Conservation (phyloP, 2,329 filamentous ascomycete species). For the Aspergillus udagawae region DNA sequence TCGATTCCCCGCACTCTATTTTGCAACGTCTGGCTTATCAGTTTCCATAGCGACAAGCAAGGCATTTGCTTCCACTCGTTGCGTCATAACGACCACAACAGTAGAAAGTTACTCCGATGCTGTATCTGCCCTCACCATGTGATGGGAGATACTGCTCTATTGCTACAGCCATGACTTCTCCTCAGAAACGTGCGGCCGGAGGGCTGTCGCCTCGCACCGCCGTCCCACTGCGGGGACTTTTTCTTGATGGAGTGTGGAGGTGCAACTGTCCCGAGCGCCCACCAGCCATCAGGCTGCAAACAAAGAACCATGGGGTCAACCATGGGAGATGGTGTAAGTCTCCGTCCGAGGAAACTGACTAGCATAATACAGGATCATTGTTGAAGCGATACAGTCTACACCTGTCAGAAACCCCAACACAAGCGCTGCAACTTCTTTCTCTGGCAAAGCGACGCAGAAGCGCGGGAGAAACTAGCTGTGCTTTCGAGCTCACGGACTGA, state of each 20-base stretch:
- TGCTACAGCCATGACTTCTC: constrained; percentile 20
- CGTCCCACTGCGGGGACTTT: constrained; percentile 34
- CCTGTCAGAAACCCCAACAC: constrained; percentile 49
- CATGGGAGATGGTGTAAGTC: constrained; percentile 51
- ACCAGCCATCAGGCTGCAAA: constrained; percentile 52
- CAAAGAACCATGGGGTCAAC: constrained; percentile 55
- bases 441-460: constrained; percentile 56
- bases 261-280: constrained; percentile 55
- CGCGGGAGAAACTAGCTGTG: constrained; percentile 49
- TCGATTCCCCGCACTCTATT: background rate
- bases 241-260: constrained; percentile 45
- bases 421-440: constrained; percentile 58
- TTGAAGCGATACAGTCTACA: constrained; percentile 44
- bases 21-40: background rate
- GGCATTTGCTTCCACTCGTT: background rate
- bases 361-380: background rate
- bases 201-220: constrained; percentile 17
- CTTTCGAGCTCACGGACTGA: constrained; percentile 50
- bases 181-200: constrained; percentile 9
- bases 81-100: background rate
- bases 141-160: background rate
- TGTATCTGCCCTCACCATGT: background rate
- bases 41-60: constrained; percentile 22
- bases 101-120: background rate
- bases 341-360: background rate